phyloP scores from a whole-genome alignment of 2,329 filamentous ascomycete genomes.

The Tolypocladium paradoxum region DNA sequence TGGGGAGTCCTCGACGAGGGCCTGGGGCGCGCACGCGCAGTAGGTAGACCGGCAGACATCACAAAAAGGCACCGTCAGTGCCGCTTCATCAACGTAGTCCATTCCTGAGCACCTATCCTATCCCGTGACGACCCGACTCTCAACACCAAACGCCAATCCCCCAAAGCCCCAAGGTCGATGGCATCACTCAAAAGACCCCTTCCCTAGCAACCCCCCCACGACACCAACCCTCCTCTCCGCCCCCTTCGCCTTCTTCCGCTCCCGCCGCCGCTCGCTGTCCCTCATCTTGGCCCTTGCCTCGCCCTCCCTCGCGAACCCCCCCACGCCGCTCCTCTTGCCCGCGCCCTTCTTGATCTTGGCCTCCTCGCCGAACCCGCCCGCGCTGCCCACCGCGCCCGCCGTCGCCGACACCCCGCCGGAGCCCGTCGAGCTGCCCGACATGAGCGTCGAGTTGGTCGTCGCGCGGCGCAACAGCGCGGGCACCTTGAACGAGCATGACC shows the following conservation, averaged over 20 bases:
- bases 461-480: constrained; percentile 63
- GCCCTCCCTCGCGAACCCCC: constrained; percentile 48
- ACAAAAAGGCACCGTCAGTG: too few relatives aligned
- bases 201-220: constrained; percentile 48
- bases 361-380: constrained; percentile 33
- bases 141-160: neutral
- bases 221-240: constrained; percentile 44
- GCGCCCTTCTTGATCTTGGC: constrained; percentile 50
- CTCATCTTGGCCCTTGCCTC: constrained; percentile 43
- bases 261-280: constrained; percentile 46
- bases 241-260: constrained; percentile 46
- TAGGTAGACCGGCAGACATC: neutral
- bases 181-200: constrained; percentile 30
- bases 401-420: neutral
- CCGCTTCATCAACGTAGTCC: too few relatives aligned
- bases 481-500: constrained; percentile 47
- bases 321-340: constrained; percentile 49
- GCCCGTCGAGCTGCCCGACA: constrained; percentile 25
- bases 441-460: constrained; percentile 50
- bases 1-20: neutral
- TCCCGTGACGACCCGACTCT: neutral
- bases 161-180: neutral
- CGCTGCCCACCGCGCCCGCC: constrained; percentile 6
- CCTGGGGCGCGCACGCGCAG: too few relatives aligned
- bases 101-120: too few relatives aligned